These are phyloP conservation scores for Oenanthe javanica DNA, from an alignment of 140 eudicot species.

Conservation along the genomic window DNA sequence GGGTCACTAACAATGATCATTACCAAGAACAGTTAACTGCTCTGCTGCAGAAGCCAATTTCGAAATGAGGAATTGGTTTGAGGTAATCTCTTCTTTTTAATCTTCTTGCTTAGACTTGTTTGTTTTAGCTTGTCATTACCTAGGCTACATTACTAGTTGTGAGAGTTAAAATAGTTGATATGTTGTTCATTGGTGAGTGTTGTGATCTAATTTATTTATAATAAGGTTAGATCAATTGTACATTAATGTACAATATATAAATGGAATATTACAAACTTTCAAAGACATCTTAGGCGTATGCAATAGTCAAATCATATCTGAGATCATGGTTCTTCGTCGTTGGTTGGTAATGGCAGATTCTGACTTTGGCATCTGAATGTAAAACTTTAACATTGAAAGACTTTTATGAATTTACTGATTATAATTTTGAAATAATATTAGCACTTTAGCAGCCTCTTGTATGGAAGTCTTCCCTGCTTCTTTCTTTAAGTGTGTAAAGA, in stretches of 20 bases:
- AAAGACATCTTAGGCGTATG: too few species aligned
- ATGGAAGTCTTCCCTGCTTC: neutral
- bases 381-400: neutral
- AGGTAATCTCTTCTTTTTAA: constrained; percentile 13
- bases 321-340: neutral
- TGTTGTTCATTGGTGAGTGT: too few species aligned
- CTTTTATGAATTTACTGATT: neutral
- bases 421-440: neutral
- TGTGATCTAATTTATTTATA: too few species aligned
- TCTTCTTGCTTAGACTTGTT: neutral
- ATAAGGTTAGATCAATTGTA: too few species aligned
- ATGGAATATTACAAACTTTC: neutral
- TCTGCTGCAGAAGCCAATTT: constrained; percentile 83
- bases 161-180: too few species aligned
- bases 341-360: neutral
- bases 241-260: neutral
- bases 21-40: constrained; percentile 39
- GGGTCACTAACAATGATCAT: neutral
- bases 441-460: neutral
- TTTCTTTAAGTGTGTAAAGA: neutral
- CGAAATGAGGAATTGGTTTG: constrained; percentile 25
- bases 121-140: neutral
- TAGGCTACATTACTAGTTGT: neutral
- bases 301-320: neutral
- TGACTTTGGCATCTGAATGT: neutral